A percentile compares a stretch with the other conserved stretches of the same genome.
These are phyloP conservation scores for Simmondsia chinensis DNA, from an alignment of 148 eudicot species.

Conservation along the genomic window DNA sequence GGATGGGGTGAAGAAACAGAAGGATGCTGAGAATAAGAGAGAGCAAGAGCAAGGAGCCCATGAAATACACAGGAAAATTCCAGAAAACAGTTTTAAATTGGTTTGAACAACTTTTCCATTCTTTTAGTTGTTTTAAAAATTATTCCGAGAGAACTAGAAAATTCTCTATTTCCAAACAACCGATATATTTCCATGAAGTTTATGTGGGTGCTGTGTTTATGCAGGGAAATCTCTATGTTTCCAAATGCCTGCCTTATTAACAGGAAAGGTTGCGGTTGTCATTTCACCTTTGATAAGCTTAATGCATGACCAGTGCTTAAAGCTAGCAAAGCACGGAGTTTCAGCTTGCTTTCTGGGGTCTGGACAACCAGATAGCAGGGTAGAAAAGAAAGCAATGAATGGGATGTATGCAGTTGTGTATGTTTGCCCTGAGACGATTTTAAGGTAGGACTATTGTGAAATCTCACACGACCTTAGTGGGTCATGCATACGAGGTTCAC, in stretches of 20 bases:
- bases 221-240: slow-evolving; percentile 94
- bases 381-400: slow-evolving; percentile 79
- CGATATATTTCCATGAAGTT: too few relatives aligned
- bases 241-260: slow-evolving; percentile 81
- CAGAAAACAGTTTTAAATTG: too few relatives aligned
- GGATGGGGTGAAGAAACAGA: too few relatives aligned
- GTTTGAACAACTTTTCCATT: too few relatives aligned
- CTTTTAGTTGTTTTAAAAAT: too few relatives aligned
- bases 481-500: background rate
- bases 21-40: too few relatives aligned
- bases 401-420: slow-evolving; percentile 69
- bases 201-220: slow-evolving; percentile 7
- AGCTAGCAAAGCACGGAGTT: slow-evolving; percentile 76
- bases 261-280: slow-evolving; percentile 87
- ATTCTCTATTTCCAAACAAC: too few relatives aligned
- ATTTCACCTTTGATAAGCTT: slow-evolving; percentile 93
- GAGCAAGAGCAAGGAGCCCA: too few relatives aligned
- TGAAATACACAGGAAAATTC: too few relatives aligned
- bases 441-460: slow-evolving; percentile 38
- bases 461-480: background rate
- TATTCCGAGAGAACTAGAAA: too few relatives aligned
- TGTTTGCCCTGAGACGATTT: slow-evolving; percentile 88
- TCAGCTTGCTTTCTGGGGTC: slow-evolving; percentile 98
- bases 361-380: slow-evolving; percentile 72
- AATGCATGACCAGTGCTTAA: slow-evolving; percentile 97